Evolutionary conservation across 768 basidiomycete genomes (phyloP).

Genomic region (Hygrocybe punicea): DNA sequence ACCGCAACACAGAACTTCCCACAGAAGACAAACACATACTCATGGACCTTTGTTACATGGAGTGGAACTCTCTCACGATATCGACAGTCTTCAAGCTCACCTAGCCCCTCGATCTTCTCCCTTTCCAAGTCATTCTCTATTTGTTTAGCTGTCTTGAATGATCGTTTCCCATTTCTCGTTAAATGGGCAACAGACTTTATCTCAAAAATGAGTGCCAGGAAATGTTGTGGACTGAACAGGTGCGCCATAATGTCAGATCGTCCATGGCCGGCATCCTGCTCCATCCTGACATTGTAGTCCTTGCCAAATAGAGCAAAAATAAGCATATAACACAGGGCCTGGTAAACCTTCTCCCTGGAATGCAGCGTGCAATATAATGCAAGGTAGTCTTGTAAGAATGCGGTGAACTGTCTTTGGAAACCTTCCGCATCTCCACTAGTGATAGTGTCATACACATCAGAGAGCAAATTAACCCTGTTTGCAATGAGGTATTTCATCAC

Average conservation of each 20-base stretch:
- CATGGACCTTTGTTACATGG: background rate
- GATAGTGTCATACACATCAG: background rate
- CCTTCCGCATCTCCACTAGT: background rate
- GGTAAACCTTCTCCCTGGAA: slow-evolving; percentile 1
- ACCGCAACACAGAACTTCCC: no score
- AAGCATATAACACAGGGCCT: background rate
- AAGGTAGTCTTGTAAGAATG: slow-evolving; percentile 1
- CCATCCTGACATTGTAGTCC: background rate
- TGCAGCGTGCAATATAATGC: background rate
- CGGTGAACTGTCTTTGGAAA: background rate
- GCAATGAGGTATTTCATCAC: background rate
- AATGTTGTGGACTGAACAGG: background rate
- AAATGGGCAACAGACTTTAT: background rate
- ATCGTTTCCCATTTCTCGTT: background rate
- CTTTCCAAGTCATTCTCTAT: background rate
- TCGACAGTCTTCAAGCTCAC: background rate
- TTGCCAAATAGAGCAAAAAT: background rate
- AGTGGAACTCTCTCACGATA: background rate
- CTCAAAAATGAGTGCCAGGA: background rate
- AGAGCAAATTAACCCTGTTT: background rate
- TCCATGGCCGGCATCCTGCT: background rate
- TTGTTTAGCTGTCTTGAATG: background rate
- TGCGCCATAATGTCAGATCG: background rate
- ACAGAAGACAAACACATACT: no score
- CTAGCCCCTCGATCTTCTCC: background rate